These are phyloP conservation scores for Melastoma candidum DNA, from an alignment of 441 rosid genomes.

Conservation along the genomic window DNA sequence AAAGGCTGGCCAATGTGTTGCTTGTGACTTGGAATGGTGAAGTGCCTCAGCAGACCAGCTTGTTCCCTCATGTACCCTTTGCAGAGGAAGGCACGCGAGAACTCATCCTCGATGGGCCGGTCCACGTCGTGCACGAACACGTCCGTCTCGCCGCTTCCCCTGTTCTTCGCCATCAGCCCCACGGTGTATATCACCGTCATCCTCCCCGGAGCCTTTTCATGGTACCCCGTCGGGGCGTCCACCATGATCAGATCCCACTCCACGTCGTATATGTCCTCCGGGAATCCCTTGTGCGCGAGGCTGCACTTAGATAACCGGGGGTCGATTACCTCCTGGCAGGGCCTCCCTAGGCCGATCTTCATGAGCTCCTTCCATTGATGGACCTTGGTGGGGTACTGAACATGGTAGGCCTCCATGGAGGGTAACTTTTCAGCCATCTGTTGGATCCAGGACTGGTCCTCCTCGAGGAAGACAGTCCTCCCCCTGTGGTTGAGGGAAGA, in stretches of 20 bases:
- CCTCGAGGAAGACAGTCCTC: constrained; percentile 16
- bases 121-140: constrained; percentile 65
- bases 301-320: background rate
- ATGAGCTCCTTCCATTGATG: constrained; percentile 31
- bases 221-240: too few species aligned
- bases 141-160: constrained; percentile 55
- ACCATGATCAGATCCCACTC: too few species aligned
- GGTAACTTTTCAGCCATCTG: constrained; percentile 15
- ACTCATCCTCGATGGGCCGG: constrained; percentile 47
- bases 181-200: too few species aligned
- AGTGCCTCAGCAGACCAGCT: constrained; percentile 53
- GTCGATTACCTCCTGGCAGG: background rate
- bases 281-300: background rate
- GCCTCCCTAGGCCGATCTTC: background rate
- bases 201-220: too few species aligned
- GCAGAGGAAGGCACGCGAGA: constrained; percentile 51
- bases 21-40: constrained; percentile 52
- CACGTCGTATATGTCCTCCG: too few species aligned
- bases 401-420: constrained; percentile 14
- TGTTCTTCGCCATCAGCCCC: constrained; percentile 45
- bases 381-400: constrained; percentile 18
- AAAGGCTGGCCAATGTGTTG: constrained; percentile 35
- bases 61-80: constrained; percentile 52
- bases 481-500: constrained; percentile 18
- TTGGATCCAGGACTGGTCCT: constrained; percentile 19